phyloP scores from a whole-genome alignment of 2,329 filamentous ascomycete genomes.

The Venturia effusa region DNA sequence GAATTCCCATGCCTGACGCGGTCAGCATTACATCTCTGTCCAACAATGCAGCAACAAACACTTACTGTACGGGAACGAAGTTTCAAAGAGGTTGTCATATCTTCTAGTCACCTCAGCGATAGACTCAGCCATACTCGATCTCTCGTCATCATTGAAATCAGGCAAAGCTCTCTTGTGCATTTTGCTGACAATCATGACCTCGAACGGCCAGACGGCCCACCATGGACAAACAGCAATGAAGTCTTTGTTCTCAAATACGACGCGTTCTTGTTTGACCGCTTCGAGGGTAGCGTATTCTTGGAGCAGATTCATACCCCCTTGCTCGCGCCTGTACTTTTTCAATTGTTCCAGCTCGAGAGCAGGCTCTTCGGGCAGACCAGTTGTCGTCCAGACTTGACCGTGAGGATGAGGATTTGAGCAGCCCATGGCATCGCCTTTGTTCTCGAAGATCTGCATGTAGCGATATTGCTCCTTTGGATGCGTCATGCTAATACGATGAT shows the following conservation, averaged over 20 bases:
- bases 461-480: constrained; percentile 66
- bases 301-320: constrained; percentile 65
- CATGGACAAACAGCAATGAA: constrained; percentile 90
- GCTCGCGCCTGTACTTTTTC: constrained; percentile 62
- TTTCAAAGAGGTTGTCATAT: constrained; percentile 97
- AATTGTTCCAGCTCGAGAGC: constrained; percentile 68
- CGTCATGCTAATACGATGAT: constrained; percentile 31
- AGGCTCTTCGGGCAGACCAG: constrained; percentile 80
- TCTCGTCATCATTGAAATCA: constrained; percentile 65
- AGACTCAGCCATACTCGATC: constrained; percentile 64
- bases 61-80: constrained; percentile 86
- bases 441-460: constrained; percentile 99
- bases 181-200: constrained; percentile 81
- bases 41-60: constrained; percentile 11
- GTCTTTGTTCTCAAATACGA: constrained; percentile 75
- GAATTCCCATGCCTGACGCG: constrained; percentile 67
- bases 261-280: constrained; percentile 66
- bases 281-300: constrained; percentile 82
- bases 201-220: constrained; percentile 98
- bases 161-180: constrained; percentile 74
- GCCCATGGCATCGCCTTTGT: constrained; percentile 96
- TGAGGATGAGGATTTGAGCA: constrained; percentile 98
- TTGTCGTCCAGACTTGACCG: constrained; percentile 93
- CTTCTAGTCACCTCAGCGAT: constrained; percentile 80
- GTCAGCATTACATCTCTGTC: background rate